Percentiles rank a stretch among this genome's conserved stretches.
phyloP scores from a whole-genome alignment of 257 asterid species.

The Fraxinus excelsior region DNA sequence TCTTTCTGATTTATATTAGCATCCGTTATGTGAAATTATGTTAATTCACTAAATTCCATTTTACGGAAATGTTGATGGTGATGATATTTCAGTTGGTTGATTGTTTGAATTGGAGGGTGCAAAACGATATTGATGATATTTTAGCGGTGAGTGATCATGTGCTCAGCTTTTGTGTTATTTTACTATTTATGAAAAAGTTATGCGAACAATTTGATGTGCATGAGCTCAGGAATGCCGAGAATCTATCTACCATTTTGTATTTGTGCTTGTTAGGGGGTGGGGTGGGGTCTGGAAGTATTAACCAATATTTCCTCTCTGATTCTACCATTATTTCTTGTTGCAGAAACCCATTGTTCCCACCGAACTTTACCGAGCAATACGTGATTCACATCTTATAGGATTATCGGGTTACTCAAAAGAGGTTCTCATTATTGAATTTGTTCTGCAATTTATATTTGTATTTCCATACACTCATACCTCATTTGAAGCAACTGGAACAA shows the following conservation, averaged over 20 bases:
- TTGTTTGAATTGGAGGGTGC: constrained; percentile 67
- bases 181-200: background rate
- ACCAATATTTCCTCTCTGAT: constrained; percentile 9
- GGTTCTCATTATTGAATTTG: constrained; percentile 31
- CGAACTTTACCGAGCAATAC: constrained; percentile 61
- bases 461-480: background rate
- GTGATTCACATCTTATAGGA: constrained; percentile 73
- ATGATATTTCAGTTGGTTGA: constrained; percentile 58
- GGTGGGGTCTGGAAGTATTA: background rate
- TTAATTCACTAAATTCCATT: constrained; percentile 21
- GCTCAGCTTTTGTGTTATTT: background rate
- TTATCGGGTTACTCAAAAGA: constrained; percentile 68
- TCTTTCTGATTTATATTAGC: background rate
- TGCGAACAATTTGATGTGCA: background rate
- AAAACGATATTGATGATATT: constrained; percentile 68
- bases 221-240: background rate
- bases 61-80: constrained; percentile 23
- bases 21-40: constrained; percentile 4
- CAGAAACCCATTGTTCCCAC: constrained; percentile 72
- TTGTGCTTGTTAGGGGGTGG: background rate
- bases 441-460: background rate
- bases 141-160: constrained; percentile 51
- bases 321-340: constrained; percentile 11
- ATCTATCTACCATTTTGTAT: background rate
- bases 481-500: constrained; percentile 19